A percentile compares a stretch with the other conserved stretches of the same genome.
These are phyloP conservation scores for Tylopilus microsporus DNA, from an alignment of 1,284 basidiomycete genomes.

Conservation along the genomic window DNA sequence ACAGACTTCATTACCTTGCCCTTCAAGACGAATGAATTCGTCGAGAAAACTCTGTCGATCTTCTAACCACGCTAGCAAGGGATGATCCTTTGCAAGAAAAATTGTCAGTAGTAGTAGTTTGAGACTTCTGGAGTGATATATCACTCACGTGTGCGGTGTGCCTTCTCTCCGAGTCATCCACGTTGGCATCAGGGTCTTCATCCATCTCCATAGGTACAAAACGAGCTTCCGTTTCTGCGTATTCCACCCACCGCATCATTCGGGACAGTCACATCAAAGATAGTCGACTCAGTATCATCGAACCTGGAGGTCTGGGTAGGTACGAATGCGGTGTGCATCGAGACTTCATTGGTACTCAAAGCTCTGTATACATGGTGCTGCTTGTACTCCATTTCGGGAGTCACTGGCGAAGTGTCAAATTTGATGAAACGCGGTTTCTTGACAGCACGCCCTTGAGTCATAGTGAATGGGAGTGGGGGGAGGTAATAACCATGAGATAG, in stretches of 20 bases:
- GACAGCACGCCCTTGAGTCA: not conserved
- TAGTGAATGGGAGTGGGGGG: not conserved
- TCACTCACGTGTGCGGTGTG: too few species aligned
- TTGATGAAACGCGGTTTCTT: not conserved
- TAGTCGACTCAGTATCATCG: not conserved
- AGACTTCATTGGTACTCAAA: not conserved
- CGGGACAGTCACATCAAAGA: not conserved
- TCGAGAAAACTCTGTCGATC: not conserved
- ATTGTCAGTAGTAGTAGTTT: too few species aligned
- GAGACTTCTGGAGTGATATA: too few species aligned
- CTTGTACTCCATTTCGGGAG: not conserved
- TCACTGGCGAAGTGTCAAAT: not conserved
- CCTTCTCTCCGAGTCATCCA: too few species aligned
- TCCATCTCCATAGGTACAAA: too few species aligned
- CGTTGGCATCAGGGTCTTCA: too few species aligned
- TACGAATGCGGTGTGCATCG: not conserved
- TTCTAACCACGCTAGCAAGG: too few species aligned
- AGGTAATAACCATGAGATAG: not conserved
- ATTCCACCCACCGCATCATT: too few species aligned
- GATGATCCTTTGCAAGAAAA: too few species aligned
- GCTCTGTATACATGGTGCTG: not conserved
- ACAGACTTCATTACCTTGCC: not conserved
- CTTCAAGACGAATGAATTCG: not conserved
- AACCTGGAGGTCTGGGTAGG: not conserved
- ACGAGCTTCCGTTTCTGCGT: too few species aligned